These are phyloP conservation scores for Prinsepia uniflora DNA, from an alignment of 306 rosid genomes.

Conservation along the genomic window DNA sequence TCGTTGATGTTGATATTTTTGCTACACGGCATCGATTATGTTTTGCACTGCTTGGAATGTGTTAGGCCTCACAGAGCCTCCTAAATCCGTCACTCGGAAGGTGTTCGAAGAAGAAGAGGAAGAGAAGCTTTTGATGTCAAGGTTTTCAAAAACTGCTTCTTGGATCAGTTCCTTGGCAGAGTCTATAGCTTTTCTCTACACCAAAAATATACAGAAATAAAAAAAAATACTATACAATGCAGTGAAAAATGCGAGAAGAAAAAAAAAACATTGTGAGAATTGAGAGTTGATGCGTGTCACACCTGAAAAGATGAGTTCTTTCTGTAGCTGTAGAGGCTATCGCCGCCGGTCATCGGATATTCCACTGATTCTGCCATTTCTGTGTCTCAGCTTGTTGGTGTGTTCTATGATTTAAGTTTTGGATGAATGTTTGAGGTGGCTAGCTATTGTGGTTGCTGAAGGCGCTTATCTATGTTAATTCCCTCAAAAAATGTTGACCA, in stretches of 20 bases:
- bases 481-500: too few relatives aligned
- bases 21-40: slow-evolving; percentile 26
- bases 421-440: neutral
- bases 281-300: neutral
- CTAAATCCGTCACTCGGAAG: slow-evolving; percentile 29
- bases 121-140: slow-evolving; percentile 13
- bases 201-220: neutral
- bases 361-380: neutral
- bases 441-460: neutral
- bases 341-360: neutral
- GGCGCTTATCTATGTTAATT: neutral
- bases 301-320: slow-evolving; percentile 18
- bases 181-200: slow-evolving; percentile 17
- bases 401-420: neutral
- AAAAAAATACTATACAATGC: too few relatives aligned
- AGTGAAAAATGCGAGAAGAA: too few relatives aligned
- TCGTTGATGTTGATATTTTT: slow-evolving; percentile 6
- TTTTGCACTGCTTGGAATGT: slow-evolving; percentile 34
- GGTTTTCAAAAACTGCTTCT: slow-evolving; percentile 20
- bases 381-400: neutral
- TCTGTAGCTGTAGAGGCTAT: slow-evolving; percentile 8
- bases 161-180: slow-evolving; percentile 17
- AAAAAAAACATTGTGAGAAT: neutral
- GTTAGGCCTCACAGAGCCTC: slow-evolving; percentile 40
- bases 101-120: slow-evolving; percentile 20